A percentile compares a stretch with the other conserved stretches of the same genome.
These are phyloP conservation scores for Nannizziopsis arthrosporioides DNA, from an alignment of 2,329 filamentous ascomycete genomes.

Conservation along the genomic window DNA sequence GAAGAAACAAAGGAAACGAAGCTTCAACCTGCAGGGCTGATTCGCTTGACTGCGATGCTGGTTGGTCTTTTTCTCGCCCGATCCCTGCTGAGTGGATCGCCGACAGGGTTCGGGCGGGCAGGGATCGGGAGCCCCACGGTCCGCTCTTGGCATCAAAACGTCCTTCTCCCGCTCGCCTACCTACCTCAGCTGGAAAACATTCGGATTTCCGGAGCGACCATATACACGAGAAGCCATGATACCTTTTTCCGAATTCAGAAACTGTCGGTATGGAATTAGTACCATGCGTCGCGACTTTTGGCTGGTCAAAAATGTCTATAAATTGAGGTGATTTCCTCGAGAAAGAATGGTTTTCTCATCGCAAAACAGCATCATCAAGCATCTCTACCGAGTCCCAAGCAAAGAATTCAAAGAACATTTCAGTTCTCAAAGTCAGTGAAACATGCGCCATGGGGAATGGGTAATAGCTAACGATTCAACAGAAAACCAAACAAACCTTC, in stretches of 20 bases:
- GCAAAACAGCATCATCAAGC: neutral
- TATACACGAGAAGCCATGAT: no score
- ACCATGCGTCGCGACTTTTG: neutral
- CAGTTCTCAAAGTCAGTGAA: neutral
- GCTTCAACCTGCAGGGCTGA: neutral
- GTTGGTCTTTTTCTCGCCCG: neutral
- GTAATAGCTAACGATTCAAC: neutral
- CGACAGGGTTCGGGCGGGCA: slow-evolving; percentile 4
- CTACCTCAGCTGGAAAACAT: no score
- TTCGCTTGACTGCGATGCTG: neutral
- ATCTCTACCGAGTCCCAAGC: neutral
- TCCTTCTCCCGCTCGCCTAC: neutral
- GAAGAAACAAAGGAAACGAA: neutral
- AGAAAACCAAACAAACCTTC: neutral
- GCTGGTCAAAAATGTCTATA: neutral
- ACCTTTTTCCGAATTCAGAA: neutral
- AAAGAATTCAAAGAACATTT: no score
- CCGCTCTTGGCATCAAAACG: slow-evolving; percentile 2
- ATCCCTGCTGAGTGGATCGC: slow-evolving; percentile 1
- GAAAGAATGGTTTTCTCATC: neutral
- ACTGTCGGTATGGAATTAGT: neutral
- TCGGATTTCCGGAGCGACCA: no score
- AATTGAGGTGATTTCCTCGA: neutral
- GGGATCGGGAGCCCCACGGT: neutral
- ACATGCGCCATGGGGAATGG: neutral